Evolutionary conservation across 352 stramenopile genomes (phyloP), one percentile per base, ranked within the genome.

Genomic region (Achlya hypogyna): DNA sequence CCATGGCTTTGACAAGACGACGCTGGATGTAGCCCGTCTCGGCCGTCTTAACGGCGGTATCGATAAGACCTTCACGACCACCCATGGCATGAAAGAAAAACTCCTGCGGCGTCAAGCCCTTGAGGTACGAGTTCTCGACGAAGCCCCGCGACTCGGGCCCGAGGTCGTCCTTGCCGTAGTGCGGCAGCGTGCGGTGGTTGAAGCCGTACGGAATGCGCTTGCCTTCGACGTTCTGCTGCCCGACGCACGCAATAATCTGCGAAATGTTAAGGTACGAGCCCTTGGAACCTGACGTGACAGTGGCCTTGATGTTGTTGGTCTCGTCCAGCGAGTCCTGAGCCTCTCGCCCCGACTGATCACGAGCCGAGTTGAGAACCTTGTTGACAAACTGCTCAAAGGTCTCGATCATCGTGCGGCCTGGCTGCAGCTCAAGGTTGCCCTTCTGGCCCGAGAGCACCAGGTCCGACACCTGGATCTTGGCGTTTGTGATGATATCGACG

Each of bases 81-180:
- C 96, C 97, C 97, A 99, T 99, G 0, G 96, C 99, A 78, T 99
- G 98, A 78, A 99, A 99, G 74, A 99, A 99, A 71, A 99, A 99
- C 79, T 99, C 97, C 8, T 95, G 99, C 22, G 98, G 94, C 20
- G 91, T 99, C 51, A 99, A 78, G 32, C 98, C 98, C 32, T 87
- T 97, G 78, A 97, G 99, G 76, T 99, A 99, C 49, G 93, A 99
- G 72, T 99, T 99, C 12, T 95, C 93, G 10, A 99, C 97, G 73
- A 99, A 99, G n/a, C 98, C 98, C 74, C 99, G 99, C 6, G 97
- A 96, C 5, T 82, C 84, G 5, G 98, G 95, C 51, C 97, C 96
- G 18, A 99, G 81, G 56, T 92, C 96, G 62, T 97, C 78, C 1
- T 86, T 83, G 25, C 88, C 82, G 73, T 99, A 99, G 73, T 99